Conservation (phyloP, 345 rosid species). For the Citrus sp. region DNA sequence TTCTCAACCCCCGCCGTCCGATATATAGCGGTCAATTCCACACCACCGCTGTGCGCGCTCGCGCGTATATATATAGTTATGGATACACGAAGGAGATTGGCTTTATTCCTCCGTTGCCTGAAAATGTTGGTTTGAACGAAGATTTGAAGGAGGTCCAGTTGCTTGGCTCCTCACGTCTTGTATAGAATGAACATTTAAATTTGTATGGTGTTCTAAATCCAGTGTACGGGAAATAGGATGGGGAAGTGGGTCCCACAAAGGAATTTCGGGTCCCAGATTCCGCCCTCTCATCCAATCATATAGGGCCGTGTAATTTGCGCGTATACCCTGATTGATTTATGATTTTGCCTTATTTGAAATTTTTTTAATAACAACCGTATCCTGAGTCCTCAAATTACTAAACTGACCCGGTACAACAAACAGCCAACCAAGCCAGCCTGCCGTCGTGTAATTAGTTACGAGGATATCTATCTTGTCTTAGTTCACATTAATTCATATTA, state of each 20-base stretch:
- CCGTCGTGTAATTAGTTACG: too few species aligned
- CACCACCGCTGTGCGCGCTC: too few species aligned
- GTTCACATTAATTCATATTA: too few species aligned
- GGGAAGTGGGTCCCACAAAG: neutral
- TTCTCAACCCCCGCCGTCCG: neutral
- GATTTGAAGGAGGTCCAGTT: neutral
- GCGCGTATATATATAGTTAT: too few species aligned
- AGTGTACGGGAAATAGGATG: too few species aligned
- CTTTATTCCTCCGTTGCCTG: neutral
- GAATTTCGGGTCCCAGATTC: neutral
- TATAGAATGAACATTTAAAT: too few species aligned
- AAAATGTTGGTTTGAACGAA: neutral
- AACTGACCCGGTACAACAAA: neutral
- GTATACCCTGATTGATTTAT: slow-evolving; percentile 15
- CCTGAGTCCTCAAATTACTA: neutral
- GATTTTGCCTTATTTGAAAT: neutral
- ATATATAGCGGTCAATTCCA: neutral
- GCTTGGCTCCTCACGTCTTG: too few species aligned
- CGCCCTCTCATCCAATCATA: neutral
- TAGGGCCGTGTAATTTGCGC: slow-evolving; percentile 24
- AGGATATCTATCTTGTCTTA: too few species aligned
- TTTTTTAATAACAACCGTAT: neutral
- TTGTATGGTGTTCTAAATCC: too few species aligned
- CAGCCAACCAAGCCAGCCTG: too few species aligned
- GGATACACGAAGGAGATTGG: neutral